Percentiles rank a stretch among this genome's conserved stretches.
Conservation (phyloP, 768 basidiomycete species). For the Tricholoma bakamatsutake region DNA sequence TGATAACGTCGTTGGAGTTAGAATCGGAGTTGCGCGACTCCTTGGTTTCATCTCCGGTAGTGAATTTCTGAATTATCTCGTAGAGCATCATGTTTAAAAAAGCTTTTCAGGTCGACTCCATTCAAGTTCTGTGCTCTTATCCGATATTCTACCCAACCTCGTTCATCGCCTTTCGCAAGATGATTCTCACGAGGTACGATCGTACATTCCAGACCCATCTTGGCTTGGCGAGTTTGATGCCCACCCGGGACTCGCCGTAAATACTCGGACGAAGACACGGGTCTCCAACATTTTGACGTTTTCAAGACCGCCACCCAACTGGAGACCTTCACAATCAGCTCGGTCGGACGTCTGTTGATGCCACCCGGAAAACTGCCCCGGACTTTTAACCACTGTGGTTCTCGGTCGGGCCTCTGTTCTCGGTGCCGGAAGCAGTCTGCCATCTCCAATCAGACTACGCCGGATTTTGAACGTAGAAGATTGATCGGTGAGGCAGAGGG, state of each 20-base stretch:
- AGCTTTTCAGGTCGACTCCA: slow-evolving; percentile 23
- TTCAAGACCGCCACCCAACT: slow-evolving; percentile 30
- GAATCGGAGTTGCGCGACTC: slow-evolving; percentile 80
- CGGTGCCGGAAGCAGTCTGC: not conserved
- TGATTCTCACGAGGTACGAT: slow-evolving; percentile 52
- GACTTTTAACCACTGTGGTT: slow-evolving; percentile 2
- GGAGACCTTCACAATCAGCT: not conserved
- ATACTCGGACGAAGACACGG: not conserved
- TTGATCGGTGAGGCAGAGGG: not conserved
- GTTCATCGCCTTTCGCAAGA: slow-evolving; percentile 47
- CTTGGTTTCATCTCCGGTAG: slow-evolving; percentile 50
- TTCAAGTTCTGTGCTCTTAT: slow-evolving; percentile 23
- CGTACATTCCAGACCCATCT: slow-evolving; percentile 43
- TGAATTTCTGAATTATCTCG: not conserved
- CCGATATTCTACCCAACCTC: slow-evolving; percentile 32
- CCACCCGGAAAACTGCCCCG: not conserved
- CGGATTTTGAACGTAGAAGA: not conserved
- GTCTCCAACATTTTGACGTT: slow-evolving; percentile 23
- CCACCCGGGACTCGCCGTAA: not conserved
- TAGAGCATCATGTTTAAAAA: slow-evolving; percentile 7
- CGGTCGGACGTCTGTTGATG: not conserved
- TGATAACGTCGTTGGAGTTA: slow-evolving; percentile 77
- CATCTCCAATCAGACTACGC: not conserved
- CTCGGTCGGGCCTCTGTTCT: not conserved
- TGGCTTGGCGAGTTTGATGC: not conserved